Percentiles rank a stretch among this genome's conserved stretches.
phyloP scores from a whole-genome alignment of 164 flowering plant species.

The Piper betle region DNA sequence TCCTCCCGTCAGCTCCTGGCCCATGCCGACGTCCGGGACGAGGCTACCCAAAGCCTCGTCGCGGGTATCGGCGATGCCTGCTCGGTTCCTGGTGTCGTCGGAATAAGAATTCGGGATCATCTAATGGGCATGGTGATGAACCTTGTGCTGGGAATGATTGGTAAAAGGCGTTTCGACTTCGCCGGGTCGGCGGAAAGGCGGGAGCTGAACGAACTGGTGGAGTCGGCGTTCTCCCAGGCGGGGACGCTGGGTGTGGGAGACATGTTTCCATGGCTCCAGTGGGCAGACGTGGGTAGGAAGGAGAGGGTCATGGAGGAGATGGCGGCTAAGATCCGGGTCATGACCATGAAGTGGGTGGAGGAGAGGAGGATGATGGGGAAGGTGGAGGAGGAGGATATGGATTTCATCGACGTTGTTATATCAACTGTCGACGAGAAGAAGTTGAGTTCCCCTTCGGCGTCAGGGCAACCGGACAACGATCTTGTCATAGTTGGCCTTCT shows the following conservation, averaged over 20 bases:
- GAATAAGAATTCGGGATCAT: background rate
- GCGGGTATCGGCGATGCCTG: background rate
- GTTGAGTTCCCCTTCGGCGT: background rate
- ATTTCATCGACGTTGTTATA: background rate
- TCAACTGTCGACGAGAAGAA: background rate
- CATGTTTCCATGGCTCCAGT: constrained; percentile 13
- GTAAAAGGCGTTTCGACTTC: background rate
- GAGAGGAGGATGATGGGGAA: constrained; percentile 11
- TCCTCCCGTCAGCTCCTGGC: background rate
- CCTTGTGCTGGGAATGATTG: background rate
- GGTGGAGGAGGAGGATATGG: constrained; percentile 6
- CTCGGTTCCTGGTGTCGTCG: background rate
- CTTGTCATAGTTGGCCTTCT: background rate
- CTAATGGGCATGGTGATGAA: background rate
- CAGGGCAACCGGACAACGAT: background rate
- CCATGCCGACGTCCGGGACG: background rate
- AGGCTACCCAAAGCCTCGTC: background rate
- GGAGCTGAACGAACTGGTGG: background rate
- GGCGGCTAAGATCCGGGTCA: background rate
- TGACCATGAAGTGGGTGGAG: background rate
- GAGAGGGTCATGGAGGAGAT: constrained; percentile 6
- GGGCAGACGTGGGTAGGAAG: constrained; percentile 14
- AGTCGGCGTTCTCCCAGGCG: background rate
- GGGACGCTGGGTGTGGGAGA: constrained; percentile 14
- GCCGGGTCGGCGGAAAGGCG: background rate